Base-by-base conservation (phyloP, 2,329 filamentous ascomycete species). In the Aspergillus tanneri region DNA sequence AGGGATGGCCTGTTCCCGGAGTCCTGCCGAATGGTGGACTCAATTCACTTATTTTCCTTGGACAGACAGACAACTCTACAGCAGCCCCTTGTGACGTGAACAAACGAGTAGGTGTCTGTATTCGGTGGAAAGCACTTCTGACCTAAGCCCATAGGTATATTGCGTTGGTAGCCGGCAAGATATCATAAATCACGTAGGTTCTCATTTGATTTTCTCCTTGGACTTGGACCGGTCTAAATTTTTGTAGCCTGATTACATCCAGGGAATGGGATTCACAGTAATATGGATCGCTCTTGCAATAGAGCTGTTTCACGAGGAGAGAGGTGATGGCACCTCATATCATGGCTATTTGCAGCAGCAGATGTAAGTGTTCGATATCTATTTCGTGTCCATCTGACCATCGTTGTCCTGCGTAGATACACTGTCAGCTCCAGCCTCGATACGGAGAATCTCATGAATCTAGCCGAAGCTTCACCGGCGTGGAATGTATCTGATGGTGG, bases 401-500 rank as follows among this genome's bases (percentile, higher is more conserved):
- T 24, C n/a, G 14, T 18, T 18, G 2, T 22, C 14, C 9, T 9
- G 9, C 30, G 14, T 24, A 68, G 66, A 24, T 77, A 78, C 55
- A 56, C 67, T 10, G 62, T 87, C 47, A 85, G 87, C 57, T 52
- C 73, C 2, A 73, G 81, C 49, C 83, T 81, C 52, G 84, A 84
- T 22, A 80, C 73, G 3, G 71, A 78, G 12, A 84, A 87, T 55
- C 71, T 87, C 48, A 76, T 76, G 54, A 74, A 71, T 4, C 73
- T 87, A 5, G 73, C 82, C 2, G 65, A 68, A 16, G 80, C 65
- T 83, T 2, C 82, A 85, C 57, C 63, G 66, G 14, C 72, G 79
- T 3, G 74, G 67, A 11, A 84, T 83, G 80, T 81, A 80, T 55
- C 66, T 84, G 25, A 84, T 84, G 81, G 71, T 84, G 2, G 81